Evolutionary conservation across 2,329 filamentous ascomycete species (phyloP).

Genomic region (Alternaria gaisen): DNA sequence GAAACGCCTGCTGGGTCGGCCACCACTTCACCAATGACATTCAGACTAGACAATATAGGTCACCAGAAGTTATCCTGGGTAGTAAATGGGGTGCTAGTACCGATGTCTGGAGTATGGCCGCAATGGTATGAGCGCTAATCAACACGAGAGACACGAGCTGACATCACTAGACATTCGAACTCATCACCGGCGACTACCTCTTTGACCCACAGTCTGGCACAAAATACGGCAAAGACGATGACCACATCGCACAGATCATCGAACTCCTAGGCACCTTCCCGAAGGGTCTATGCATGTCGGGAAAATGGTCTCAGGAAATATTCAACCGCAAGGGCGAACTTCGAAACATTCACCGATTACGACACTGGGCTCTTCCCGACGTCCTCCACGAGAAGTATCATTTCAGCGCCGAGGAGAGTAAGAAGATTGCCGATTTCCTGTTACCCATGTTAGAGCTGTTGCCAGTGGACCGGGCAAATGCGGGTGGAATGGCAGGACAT

Average conservation of each 20-base stretch:
- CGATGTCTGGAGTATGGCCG: conserved; percentile 99
- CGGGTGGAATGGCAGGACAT: conserved; percentile 92
- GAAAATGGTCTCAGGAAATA: conserved; percentile 98
- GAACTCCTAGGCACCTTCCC: conserved; percentile 94
- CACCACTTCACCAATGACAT: conserved; percentile 99
- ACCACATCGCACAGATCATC: conserved; percentile 99
- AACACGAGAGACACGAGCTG: conserved; percentile 12
- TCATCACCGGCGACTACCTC: conserved; percentile 97
- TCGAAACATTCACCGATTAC: conserved; percentile 93
- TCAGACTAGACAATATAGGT: conserved; percentile 95
- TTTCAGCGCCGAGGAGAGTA: conserved; percentile 83
- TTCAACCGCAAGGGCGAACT: conserved; percentile 98
- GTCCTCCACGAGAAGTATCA: conserved; percentile 97
- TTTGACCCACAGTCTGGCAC: conserved; percentile 98
- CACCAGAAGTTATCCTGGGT: conserved; percentile 94
- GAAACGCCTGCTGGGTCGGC: conserved; percentile 98
- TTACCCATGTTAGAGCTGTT: conserved; percentile 89
- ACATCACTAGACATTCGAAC: conserved; percentile 81
- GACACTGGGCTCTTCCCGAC: conserved; percentile 94
- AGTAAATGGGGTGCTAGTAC: conserved; percentile 99
- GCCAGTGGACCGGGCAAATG: conserved; percentile 90
- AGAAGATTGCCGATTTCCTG: conserved; percentile 82
- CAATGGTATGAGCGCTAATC: conserved; percentile 75
- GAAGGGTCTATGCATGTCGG: conserved; percentile 87
- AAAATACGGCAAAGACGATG: conserved; percentile 99